phyloP scores from a whole-genome alignment of 2,329 filamentous ascomycete species.

The Aspergillus brunneoviolaceus region DNA sequence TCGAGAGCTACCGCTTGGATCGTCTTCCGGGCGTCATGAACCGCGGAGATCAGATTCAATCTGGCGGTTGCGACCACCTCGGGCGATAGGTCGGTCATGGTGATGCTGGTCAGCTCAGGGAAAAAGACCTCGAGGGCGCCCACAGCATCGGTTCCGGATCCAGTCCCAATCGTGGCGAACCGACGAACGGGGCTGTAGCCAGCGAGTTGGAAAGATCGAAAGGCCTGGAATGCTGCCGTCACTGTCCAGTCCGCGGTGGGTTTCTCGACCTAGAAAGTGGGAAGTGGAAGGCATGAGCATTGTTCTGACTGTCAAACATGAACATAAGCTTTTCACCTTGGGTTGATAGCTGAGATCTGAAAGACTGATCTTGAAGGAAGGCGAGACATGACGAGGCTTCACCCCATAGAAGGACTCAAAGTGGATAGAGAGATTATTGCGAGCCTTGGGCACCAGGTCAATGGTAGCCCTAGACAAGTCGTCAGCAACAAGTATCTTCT shows the following conservation, averaged over 20 bases:
- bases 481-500: neutral
- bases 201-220: neutral
- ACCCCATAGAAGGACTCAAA: too few relatives aligned
- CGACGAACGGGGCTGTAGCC: neutral
- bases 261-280: neutral
- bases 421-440: too few relatives aligned
- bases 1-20: neutral
- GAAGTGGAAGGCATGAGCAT: too few relatives aligned
- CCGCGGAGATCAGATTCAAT: neutral
- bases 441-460: too few relatives aligned
- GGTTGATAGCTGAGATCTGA: too few relatives aligned
- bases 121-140: constrained; percentile 1
- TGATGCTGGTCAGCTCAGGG: neutral
- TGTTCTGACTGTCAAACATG: too few relatives aligned
- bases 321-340: too few relatives aligned
- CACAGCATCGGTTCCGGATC: neutral
- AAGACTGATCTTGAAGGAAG: too few relatives aligned
- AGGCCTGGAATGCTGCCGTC: neutral
- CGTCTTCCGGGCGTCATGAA: neutral
- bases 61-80: neutral
- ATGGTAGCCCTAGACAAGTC: too few relatives aligned
- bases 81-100: neutral
- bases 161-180: neutral
- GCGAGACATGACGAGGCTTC: too few relatives aligned
- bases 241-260: neutral